phyloP scores from a whole-genome alignment of 257 asterid genomes.

The Gentiana macrophylla region DNA sequence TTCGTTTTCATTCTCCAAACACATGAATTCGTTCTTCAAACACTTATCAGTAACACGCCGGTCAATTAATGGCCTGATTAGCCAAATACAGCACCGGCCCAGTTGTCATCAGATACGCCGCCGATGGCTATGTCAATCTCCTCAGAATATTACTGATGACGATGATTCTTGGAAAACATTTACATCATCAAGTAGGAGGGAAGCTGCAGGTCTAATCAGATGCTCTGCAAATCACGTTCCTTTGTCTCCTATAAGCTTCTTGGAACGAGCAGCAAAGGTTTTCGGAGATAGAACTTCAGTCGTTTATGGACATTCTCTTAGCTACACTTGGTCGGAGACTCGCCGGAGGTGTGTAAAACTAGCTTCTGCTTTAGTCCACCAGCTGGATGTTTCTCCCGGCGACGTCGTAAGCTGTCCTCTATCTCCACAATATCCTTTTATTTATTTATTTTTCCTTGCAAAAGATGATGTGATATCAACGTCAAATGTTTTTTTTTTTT shows the following conservation, averaged over 20 bases:
- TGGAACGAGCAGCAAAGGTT: slow-evolving; percentile 28
- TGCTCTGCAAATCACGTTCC: slow-evolving; percentile 28
- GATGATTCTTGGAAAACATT: background rate
- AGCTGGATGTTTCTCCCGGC: slow-evolving; percentile 27
- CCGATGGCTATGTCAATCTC: slow-evolving; percentile 5
- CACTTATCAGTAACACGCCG: background rate
- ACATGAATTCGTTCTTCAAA: slow-evolving; percentile 12
- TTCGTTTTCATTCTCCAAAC: too few species aligned
- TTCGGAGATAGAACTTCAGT: slow-evolving; percentile 28
- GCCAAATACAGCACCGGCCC: background rate
- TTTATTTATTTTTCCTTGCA: background rate
- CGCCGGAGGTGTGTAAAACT: slow-evolving; percentile 23
- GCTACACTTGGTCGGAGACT: slow-evolving; percentile 29
- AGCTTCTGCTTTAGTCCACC: slow-evolving; percentile 23
- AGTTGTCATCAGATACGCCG: background rate
- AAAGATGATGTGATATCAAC: too few species aligned
- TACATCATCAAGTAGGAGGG: slow-evolving; percentile 8
- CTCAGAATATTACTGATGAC: background rate
- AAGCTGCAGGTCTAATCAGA: slow-evolving; percentile 18
- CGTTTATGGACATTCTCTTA: slow-evolving; percentile 17
- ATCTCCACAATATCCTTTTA: background rate
- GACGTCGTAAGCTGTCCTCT: slow-evolving; percentile 19
- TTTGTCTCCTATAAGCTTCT: slow-evolving; percentile 28
- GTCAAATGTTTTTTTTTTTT: too few species aligned
- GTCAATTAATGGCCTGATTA: background rate